A percentile compares a stretch with the other conserved stretches of the same genome.
phyloP scores from a whole-genome alignment of 1,139 yeast species.

The Lodderomyces beijingensis region DNA sequence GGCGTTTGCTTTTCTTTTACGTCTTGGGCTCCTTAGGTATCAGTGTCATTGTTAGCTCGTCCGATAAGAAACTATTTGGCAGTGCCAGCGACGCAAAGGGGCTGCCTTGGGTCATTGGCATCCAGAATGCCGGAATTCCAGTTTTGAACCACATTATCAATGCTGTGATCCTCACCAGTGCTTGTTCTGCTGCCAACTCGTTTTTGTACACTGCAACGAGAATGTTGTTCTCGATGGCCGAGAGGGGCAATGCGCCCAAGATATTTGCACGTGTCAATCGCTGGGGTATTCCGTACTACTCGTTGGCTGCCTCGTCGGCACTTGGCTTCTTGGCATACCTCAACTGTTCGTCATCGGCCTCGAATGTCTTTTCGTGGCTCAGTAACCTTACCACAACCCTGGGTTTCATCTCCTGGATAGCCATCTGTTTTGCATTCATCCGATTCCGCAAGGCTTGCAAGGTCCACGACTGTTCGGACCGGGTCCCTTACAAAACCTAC shows the following conservation, averaged over 20 bases:
- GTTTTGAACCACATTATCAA: conserved; percentile 64
- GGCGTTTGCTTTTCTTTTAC: conserved; percentile 46
- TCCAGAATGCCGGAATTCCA: conserved; percentile 56
- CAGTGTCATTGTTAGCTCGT: conserved; percentile 41
- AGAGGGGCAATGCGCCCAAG: conserved; percentile 60
- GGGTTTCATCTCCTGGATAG: conserved; percentile 22
- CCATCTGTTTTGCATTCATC: conserved; percentile 33
- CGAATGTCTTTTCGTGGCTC: conserved; percentile 26
- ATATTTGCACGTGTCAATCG: conserved; percentile 53
- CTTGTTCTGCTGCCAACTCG: conserved; percentile 70
- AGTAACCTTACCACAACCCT: conserved; percentile 21
- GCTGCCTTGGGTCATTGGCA: conserved; percentile 48
- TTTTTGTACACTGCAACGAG: conserved; percentile 70
- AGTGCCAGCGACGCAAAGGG: conserved; percentile 40
- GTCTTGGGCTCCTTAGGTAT: conserved; percentile 43
- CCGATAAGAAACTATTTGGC: conserved; percentile 18
- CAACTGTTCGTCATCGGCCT: conserved; percentile 17
- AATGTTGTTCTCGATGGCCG: conserved; percentile 59
- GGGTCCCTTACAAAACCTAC: conserved; percentile 29
- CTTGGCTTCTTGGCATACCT: conserved; percentile 48
- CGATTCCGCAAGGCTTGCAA: conserved; percentile 28
- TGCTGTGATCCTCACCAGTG: conserved; percentile 63
- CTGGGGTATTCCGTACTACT: conserved; percentile 63
- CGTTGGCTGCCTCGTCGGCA: conserved; percentile 54
- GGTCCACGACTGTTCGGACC: conserved; percentile 16